Percentiles rank a stretch among this genome's conserved stretches.
Evolutionary conservation across 345 rosid species (phyloP).

Genomic region (Stellera chamaejasme): DNA sequence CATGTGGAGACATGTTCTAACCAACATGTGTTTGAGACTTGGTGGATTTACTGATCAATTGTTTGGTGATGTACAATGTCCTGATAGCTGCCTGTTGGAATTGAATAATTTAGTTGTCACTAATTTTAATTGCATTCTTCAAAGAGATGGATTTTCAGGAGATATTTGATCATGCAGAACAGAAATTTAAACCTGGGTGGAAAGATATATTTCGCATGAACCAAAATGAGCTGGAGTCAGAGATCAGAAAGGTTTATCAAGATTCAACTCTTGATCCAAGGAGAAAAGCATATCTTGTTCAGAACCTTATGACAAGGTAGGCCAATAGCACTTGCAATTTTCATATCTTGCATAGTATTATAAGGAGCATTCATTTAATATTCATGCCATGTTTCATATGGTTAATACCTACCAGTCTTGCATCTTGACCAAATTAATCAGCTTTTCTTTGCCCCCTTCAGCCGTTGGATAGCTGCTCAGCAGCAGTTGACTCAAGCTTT

Average conservation of each 20-base stretch:
- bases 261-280: constrained; percentile 64
- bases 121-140: too few species aligned
- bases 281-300: constrained; percentile 60
- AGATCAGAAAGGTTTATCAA: constrained; percentile 56
- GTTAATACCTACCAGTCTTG: neutral
- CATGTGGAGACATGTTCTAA: too few species aligned
- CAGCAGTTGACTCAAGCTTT: constrained; percentile 37
- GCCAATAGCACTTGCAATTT: neutral
- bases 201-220: constrained; percentile 90
- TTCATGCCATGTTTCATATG: neutral
- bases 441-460: constrained; percentile 15
- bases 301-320: constrained; percentile 62
- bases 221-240: constrained; percentile 65
- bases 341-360: constrained; percentile 2
- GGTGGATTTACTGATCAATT: too few species aligned
- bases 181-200: constrained; percentile 94
- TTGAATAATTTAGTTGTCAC: too few species aligned
- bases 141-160: constrained; percentile 49
- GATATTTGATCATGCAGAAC: constrained; percentile 54
- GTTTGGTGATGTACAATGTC: too few species aligned
- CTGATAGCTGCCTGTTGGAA: too few species aligned
- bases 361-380: neutral
- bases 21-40: too few species aligned
- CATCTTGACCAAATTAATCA: constrained; percentile 1
- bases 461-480: constrained; percentile 74